These are phyloP conservation scores for Niebla homalea DNA, from an alignment of 495 filamentous ascomycete genomes.

Conservation along the genomic window DNA sequence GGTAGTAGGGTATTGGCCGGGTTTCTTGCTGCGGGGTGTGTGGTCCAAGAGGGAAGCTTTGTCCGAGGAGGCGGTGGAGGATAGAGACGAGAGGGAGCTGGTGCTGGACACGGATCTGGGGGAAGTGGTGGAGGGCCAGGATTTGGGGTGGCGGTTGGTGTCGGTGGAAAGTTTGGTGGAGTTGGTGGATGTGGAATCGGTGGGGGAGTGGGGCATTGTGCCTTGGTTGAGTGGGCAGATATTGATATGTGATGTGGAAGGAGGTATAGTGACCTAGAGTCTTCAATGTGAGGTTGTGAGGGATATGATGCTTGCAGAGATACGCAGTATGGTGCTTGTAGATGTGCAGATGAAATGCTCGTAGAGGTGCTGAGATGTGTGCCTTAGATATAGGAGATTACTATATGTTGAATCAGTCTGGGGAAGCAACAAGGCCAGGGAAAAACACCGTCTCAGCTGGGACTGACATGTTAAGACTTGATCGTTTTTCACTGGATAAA, in stretches of 20 bases:
- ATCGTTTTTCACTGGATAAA: too few relatives aligned
- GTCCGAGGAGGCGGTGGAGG: slow-evolving; percentile 1
- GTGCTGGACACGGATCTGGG: slow-evolving; percentile 15
- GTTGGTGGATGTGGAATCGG: neutral
- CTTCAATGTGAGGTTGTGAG: neutral
- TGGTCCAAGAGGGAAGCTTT: neutral
- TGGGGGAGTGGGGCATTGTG: neutral
- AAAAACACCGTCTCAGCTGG: too few relatives aligned
- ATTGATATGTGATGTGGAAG: neutral
- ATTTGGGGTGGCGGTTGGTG: neutral
- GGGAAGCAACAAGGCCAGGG: too few relatives aligned
- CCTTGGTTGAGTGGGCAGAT: neutral
- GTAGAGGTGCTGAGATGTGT: too few relatives aligned
- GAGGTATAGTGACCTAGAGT: neutral
- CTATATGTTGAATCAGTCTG: too few relatives aligned
- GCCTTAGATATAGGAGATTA: too few relatives aligned
- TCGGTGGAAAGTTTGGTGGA: neutral
- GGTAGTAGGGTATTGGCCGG: neutral
- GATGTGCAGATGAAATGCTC: too few relatives aligned
- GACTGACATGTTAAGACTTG: too few relatives aligned
- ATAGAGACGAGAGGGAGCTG: slow-evolving; percentile 9
- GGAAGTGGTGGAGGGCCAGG: slow-evolving; percentile 1
- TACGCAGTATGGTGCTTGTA: neutral
- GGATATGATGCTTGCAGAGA: neutral
- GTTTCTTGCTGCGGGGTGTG: neutral